A percentile compares a stretch with the other conserved stretches of the same genome.
phyloP scores from a whole-genome alignment of 371 early-diverging fungal species.

The Syncephalis fuscata region DNA sequence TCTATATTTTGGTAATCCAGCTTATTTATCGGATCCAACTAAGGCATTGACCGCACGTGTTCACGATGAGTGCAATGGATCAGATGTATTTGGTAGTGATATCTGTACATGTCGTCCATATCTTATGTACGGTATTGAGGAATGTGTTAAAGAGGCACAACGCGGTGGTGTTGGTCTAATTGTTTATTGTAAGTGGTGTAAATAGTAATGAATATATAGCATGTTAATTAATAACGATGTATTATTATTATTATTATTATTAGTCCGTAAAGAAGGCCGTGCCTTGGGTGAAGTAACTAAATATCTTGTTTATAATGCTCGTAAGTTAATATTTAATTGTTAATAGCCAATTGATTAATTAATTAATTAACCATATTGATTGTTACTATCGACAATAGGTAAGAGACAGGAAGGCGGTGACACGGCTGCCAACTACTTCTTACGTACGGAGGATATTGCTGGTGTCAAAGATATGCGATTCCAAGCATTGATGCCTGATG shows the following conservation, averaged over 20 bases:
- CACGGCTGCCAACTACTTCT: slow-evolving; percentile 78
- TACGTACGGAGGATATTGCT: slow-evolving; percentile 83
- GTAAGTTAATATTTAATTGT: slow-evolving; percentile 11
- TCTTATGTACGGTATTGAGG: slow-evolving; percentile 84
- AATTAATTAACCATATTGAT: too few species aligned
- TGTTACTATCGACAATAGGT: too few species aligned
- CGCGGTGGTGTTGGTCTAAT: slow-evolving; percentile 87
- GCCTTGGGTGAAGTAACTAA: slow-evolving; percentile 94
- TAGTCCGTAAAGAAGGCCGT: slow-evolving; percentile 85
- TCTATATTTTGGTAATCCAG: slow-evolving; percentile 90
- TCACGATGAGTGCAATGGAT: slow-evolving; percentile 88
- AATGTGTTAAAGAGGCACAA: slow-evolving; percentile 79
- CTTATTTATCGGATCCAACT: slow-evolving; percentile 56
- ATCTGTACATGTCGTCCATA: slow-evolving; percentile 94
- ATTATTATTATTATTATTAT: neutral
- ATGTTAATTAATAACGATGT: neutral
- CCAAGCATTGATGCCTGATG: slow-evolving; percentile 96
- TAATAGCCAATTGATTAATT: too few species aligned
- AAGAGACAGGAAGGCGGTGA: slow-evolving; percentile 84
- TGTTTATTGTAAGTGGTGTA: slow-evolving; percentile 57
- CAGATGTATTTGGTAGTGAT: slow-evolving; percentile 88
- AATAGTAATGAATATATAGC: slow-evolving; percentile 1
- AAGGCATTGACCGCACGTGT: slow-evolving; percentile 78
- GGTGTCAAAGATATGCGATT: slow-evolving; percentile 96
- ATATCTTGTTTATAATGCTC: slow-evolving; percentile 90